Conservation (phyloP, 2,329 filamentous ascomycete genomes). For the Nectriaceae sp. region DNA sequence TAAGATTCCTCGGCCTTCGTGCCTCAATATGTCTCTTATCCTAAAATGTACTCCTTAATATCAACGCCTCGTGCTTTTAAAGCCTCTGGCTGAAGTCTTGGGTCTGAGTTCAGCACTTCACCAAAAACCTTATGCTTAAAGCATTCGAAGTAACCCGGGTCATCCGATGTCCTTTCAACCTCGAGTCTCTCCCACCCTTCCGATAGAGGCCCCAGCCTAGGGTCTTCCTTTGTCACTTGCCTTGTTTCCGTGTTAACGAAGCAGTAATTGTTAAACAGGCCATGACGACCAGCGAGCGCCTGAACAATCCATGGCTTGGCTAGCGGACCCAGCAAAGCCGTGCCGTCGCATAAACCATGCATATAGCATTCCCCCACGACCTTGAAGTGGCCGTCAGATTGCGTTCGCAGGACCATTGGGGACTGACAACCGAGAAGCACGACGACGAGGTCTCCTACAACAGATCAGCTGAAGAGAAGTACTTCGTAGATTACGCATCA, state of each 20-base stretch:
- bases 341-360: not conserved
- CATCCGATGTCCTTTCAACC: slow-evolving; percentile 2
- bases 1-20: too few relatives aligned
- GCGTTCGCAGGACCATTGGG: not conserved
- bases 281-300: not conserved
- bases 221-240: not conserved
- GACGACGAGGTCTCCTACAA: too few relatives aligned
- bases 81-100: not conserved
- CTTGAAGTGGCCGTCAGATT: not conserved
- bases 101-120: slow-evolving; percentile 2
- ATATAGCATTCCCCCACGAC: not conserved
- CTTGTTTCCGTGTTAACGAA: not conserved
- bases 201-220: not conserved
- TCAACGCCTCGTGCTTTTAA: slow-evolving; percentile 1
- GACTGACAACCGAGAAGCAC: not conserved
- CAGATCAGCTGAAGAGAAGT: not conserved
- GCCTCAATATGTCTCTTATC: too few relatives aligned
- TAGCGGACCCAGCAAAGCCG: not conserved
- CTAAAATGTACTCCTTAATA: too few relatives aligned
- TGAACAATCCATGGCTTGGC: not conserved
- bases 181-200: not conserved
- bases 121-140: not conserved
- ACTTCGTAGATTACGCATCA: not conserved
- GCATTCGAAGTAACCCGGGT: not conserved
- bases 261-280: not conserved